A percentile compares a stretch with the other conserved stretches of the same genome.
phyloP scores from a whole-genome alignment of 345 rosid genomes.

The Lepidium africanum region DNA sequence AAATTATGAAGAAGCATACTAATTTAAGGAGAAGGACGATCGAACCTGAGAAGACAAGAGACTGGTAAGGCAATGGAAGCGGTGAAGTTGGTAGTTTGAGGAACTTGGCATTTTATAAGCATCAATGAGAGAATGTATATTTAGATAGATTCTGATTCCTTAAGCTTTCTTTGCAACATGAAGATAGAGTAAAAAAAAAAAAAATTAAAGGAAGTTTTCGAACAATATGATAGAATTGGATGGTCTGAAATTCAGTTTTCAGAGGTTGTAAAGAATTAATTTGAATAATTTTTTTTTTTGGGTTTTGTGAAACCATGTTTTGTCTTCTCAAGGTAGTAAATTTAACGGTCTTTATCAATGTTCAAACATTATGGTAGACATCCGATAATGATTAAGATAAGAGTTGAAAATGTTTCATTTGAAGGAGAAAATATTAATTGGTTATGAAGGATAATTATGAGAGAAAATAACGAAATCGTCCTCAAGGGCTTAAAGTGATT shows the following conservation, averaged over 20 bases:
- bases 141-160: constrained; percentile 26
- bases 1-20: neutral
- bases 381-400: neutral
- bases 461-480: constrained; percentile 28
- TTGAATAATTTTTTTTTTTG: neutral
- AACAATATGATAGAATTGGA: neutral
- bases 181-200: constrained; percentile 1
- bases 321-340: neutral
- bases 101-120: constrained; percentile 24
- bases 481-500: constrained; percentile 33
- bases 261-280: neutral
- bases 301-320: neutral
- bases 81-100: constrained; percentile 24
- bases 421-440: neutral
- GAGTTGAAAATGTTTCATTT: constrained; percentile 11
- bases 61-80: constrained; percentile 8
- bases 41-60: constrained; percentile 12
- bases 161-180: constrained; percentile 23
- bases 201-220: neutral
- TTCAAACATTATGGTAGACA: constrained; percentile 1
- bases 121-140: constrained; percentile 8
- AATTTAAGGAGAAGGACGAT: neutral
- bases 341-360: neutral
- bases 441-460: neutral
- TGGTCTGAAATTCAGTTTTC: neutral